A percentile compares a stretch with the other conserved stretches of the same genome.
Conservation (phyloP, 2,329 filamentous ascomycete species). For the Pleomassaria siparia region DNA sequence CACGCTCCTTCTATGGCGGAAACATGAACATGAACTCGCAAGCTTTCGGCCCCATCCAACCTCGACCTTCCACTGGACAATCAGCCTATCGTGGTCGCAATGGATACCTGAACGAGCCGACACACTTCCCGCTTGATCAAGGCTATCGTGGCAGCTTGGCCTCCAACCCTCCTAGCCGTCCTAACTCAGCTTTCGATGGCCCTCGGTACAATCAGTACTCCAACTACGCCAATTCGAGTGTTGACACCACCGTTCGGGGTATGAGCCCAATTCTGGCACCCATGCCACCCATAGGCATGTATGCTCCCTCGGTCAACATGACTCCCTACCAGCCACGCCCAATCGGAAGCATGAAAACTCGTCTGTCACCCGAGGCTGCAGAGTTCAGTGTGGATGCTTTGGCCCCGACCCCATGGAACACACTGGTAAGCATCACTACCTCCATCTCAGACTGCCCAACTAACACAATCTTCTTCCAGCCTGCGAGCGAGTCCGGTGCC, state of each 20-base stretch:
- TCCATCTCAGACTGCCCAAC: constrained; percentile 1
- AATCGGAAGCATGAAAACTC: constrained; percentile 41
- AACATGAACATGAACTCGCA: constrained; percentile 14
- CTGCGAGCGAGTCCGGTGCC: constrained; percentile 26
- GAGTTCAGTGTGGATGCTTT: constrained; percentile 45
- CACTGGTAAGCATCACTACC: constrained; percentile 26
- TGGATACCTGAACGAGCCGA: constrained; percentile 39
- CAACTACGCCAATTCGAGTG: constrained; percentile 18
- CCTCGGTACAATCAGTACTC: constrained; percentile 35
- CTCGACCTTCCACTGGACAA: constrained; percentile 23
- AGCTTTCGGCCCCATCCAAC: constrained; percentile 26
- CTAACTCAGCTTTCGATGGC: constrained; percentile 39
- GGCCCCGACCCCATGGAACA: constrained; percentile 45
- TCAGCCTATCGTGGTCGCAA: constrained; percentile 32
- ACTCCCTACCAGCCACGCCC: constrained; percentile 34
- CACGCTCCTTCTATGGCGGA: constrained; percentile 22
- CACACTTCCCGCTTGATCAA: constrained; percentile 40
- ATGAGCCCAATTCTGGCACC: constrained; percentile 20
- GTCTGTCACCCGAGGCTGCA: constrained; percentile 49
- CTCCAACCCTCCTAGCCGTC: constrained; percentile 40
- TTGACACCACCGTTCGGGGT: constrained; percentile 3
- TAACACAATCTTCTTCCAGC: constrained; percentile 18
- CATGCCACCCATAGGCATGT: constrained; percentile 19
- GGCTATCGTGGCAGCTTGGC: constrained; percentile 28
- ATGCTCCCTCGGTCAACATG: constrained; percentile 9